Conservation (phyloP, 2,329 filamentous ascomycete species). For the Fusarium albidum region DNA sequence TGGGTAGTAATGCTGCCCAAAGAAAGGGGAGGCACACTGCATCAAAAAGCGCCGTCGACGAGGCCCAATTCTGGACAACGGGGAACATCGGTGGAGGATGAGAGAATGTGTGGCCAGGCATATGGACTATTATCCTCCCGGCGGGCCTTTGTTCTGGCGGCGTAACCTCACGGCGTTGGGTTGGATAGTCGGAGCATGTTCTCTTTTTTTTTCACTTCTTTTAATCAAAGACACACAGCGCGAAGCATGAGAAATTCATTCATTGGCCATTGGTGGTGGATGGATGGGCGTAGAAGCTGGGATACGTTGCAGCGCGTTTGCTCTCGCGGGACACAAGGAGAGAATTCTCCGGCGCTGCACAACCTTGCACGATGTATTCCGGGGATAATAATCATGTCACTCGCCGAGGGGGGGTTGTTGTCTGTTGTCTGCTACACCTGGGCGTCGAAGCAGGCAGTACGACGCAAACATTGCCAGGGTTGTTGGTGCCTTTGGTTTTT, state of each 20-base stretch:
- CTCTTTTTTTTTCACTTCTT: slow-evolving; percentile 13
- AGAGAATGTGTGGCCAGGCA: slow-evolving; percentile 4
- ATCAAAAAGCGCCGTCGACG: slow-evolving; percentile 8
- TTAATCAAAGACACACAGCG: slow-evolving; percentile 17
- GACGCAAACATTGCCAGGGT: slow-evolving; percentile 12
- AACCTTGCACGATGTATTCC: slow-evolving; percentile 3
- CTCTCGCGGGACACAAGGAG: too few relatives aligned
- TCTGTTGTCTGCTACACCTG: slow-evolving; percentile 10
- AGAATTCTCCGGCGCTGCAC: not conserved
- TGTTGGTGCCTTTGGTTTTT: not conserved
- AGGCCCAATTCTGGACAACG: slow-evolving; percentile 2
- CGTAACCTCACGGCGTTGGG: slow-evolving; percentile 28
- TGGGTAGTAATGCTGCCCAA: not conserved
- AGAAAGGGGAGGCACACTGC: slow-evolving; percentile 1
- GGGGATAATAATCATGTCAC: slow-evolving; percentile 1
- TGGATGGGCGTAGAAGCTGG: not conserved
- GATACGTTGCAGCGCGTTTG: slow-evolving; percentile 1
- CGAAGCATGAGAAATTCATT: slow-evolving; percentile 4
- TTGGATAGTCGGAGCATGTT: slow-evolving; percentile 14
- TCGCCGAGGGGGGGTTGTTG: slow-evolving; percentile 8
- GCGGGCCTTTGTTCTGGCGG: slow-evolving; percentile 14
- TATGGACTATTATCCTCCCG: slow-evolving; percentile 9
- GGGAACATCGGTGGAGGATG: not conserved
- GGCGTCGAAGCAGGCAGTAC: not conserved
- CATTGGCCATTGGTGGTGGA: not conserved